Evolutionary conservation across 192 early-diverging fungal species (phyloP).

Genomic region (Coemansia sp.): DNA sequence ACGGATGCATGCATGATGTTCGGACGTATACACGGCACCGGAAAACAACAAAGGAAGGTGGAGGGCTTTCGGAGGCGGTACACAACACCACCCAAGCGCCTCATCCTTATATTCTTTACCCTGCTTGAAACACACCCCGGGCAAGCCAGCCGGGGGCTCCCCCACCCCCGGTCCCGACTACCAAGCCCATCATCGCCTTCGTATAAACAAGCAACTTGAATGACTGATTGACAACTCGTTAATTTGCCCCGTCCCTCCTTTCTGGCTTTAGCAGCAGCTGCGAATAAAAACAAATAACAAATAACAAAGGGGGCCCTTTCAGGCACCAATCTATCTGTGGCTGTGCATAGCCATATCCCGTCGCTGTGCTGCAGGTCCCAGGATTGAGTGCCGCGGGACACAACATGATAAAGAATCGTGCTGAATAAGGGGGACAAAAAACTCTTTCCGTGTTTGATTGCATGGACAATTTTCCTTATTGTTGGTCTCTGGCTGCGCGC

Average conservation of each 20-base stretch:
- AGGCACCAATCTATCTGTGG: constrained; percentile 21
- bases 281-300: constrained; percentile 14
- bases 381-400: constrained; percentile 8
- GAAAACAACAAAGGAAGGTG: background rate
- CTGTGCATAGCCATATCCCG: constrained; percentile 17
- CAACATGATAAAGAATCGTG: constrained; percentile 16
- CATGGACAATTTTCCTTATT: constrained; percentile 25
- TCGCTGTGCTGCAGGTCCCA: constrained; percentile 3
- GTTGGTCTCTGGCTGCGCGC: background rate
- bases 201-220: background rate
- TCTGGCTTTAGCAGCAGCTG: constrained; percentile 13
- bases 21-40: background rate
- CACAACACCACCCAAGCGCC: background rate
- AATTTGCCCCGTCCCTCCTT: constrained; percentile 5
- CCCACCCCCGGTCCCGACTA: background rate
- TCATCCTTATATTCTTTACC: no score
- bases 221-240: constrained; percentile 15
- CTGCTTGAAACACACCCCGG: no score
- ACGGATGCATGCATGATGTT: background rate
- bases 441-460: constrained; percentile 30
- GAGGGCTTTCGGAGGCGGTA: background rate
- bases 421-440: constrained; percentile 12
- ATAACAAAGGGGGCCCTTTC: background rate
- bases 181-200: no score
- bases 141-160: no score